Percentiles rank a stretch among this genome's conserved stretches.
phyloP scores from a whole-genome alignment of 805 yeast genomes.

The Komagataella ulmi region DNA sequence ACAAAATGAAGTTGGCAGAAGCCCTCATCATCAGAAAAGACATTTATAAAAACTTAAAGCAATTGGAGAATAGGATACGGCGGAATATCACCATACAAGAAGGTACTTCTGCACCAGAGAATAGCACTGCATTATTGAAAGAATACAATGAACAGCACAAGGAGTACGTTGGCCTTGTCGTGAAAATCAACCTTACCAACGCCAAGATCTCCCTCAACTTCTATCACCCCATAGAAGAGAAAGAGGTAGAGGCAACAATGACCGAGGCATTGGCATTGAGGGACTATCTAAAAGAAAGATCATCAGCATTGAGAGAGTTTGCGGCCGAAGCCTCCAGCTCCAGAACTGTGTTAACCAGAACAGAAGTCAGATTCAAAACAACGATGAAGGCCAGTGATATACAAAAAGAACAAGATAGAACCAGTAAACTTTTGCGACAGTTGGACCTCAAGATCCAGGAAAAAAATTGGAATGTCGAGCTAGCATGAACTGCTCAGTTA shows the following conservation, averaged over 20 bases:
- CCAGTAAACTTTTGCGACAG: not conserved
- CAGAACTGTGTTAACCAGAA: not conserved
- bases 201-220: not conserved
- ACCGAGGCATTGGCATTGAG: not conserved
- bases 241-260: not conserved
- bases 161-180: not conserved
- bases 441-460: not conserved
- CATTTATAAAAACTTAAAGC: not conserved
- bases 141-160: not conserved
- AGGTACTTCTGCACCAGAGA: not conserved
- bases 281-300: not conserved
- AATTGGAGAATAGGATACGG: not conserved
- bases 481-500: not conserved
- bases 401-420: not conserved
- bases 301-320: not conserved
- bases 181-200: not conserved
- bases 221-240: not conserved
- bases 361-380: not conserved
- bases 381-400: not conserved
- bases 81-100: not conserved
- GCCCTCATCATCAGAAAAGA: not conserved
- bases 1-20: not conserved
- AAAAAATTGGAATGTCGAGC: not conserved
- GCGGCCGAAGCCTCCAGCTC: not conserved
- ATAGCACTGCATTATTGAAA: not conserved